Evolutionary conservation across 2,329 filamentous ascomycete species (phyloP), one percentile per base, ranked within the genome.

Genomic region (Pyrenochaeta sp.): DNA sequence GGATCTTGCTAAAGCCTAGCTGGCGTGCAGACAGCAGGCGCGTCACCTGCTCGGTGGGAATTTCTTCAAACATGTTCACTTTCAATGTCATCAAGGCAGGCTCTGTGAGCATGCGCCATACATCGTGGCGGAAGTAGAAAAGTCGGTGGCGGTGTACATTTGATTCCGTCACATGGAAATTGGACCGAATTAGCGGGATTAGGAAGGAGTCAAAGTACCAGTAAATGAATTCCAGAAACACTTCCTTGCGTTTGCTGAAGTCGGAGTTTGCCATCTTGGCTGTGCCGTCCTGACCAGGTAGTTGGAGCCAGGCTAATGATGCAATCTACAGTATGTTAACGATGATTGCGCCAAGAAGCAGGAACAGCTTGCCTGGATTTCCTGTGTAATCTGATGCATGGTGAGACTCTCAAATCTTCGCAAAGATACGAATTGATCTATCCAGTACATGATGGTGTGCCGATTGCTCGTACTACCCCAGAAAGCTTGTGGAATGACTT

Each of bases 101-200:
- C 57, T 92, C 86, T 2, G 87, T 84, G 22, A 97, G 71, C 27
- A 80, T 80, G 36, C 82, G 84, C 94, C 94, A 99, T 7, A 94
- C 79, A 69, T 99, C 94, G 54, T 99, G 94, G 3, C 93, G 88
- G 66, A 96, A 97, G 72, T 90, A 99, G 69, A 96, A 96, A 1
- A 97, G 74, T 19, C 85, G 84, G 59, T 94, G 90, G 11, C 87
- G 85, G 63, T 96, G 84, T 1, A 79, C 77, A 51, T 84, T 91
- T 0, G 91, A 94, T 68, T 99, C 94, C 0, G 94, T 99, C 24
- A 96, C 89, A 64, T 97, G 93, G 62, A 99, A 99, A 61, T 94
- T 92, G 51, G 83, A 85, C 22, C 89, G 84, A 34, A 97, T 81
- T 6, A 99, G 78, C 7, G 94, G 93, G 58, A 97, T 88, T 42